phyloP scores from a whole-genome alignment of 371 early-diverging fungal genomes.

The Mucor velutinosus region DNA sequence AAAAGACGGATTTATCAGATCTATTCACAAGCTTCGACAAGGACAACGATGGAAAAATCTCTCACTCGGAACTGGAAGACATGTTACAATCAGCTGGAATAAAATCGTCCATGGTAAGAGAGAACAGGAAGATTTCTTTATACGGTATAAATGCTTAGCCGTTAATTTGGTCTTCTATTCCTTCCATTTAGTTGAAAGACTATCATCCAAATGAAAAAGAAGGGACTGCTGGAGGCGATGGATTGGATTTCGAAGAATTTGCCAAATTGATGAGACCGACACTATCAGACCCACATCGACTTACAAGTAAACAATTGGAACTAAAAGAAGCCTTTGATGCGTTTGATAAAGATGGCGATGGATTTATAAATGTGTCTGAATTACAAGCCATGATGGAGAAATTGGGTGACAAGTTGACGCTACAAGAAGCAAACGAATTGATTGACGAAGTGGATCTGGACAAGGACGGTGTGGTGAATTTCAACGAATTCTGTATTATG shows the following conservation, averaged over 20 bases:
- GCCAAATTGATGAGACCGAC: conserved; percentile 48
- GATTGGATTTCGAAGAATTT: conserved; percentile 44
- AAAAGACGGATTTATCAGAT: conserved; percentile 37
- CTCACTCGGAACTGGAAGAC: conserved; percentile 30
- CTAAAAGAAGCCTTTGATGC: conserved; percentile 48
- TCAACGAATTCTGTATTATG: conserved; percentile 43
- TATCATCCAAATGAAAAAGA: background rate
- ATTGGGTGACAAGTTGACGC: conserved; percentile 41
- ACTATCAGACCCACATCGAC: conserved; percentile 32
- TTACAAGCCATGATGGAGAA: conserved; percentile 50
- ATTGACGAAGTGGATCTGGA: conserved; percentile 47
- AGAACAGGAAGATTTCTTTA: background rate
- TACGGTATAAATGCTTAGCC: conserved; percentile 4
- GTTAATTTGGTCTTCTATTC: background rate
- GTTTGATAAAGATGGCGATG: conserved; percentile 49
- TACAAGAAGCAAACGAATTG: conserved; percentile 38
- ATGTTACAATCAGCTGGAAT: conserved; percentile 38
- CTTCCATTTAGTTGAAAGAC: conserved; percentile 15
- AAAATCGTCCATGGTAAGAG: conserved; percentile 32
- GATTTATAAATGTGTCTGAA: conserved; percentile 39
- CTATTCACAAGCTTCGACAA: conserved; percentile 43
- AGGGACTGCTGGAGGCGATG: conserved; percentile 25
- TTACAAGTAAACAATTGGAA: conserved; percentile 39
- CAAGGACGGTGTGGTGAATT: conserved; percentile 46
- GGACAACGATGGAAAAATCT: conserved; percentile 41